Conservation (phyloP, 2,329 filamentous ascomycete genomes). For the Neoascochyta sp. region DNA sequence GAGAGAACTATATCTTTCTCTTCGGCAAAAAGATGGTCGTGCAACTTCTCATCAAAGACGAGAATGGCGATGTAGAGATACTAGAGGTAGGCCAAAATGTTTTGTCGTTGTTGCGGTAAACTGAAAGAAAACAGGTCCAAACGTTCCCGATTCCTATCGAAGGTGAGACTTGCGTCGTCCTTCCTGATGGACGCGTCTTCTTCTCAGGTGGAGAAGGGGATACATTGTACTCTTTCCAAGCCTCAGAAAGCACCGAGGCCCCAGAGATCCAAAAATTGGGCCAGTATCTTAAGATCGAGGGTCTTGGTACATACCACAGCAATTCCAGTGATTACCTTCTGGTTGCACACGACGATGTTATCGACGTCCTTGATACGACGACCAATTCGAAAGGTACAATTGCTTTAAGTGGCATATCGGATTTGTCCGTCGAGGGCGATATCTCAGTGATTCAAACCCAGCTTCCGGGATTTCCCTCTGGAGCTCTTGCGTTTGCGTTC, state of each 20-base stretch:
- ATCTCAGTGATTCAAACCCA: constrained; percentile 22
- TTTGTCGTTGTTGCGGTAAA: background rate
- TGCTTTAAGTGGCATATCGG: constrained; percentile 17
- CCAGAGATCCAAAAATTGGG: constrained; percentile 15
- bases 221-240: constrained; percentile 30
- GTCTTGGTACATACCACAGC: constrained; percentile 20
- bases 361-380: constrained; percentile 22
- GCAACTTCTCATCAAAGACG: constrained; percentile 19
- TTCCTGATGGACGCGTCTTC: constrained; percentile 18
- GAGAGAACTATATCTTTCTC: constrained; percentile 25
- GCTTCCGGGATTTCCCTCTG: constrained; percentile 10
- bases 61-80: constrained; percentile 15
- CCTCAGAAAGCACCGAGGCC: constrained; percentile 15
- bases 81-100: constrained; percentile 15
- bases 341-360: constrained; percentile 20
- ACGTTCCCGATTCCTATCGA: constrained; percentile 28
- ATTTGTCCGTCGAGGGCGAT: constrained; percentile 26
- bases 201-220: constrained; percentile 25
- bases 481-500: constrained; percentile 24
- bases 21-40: constrained; percentile 32
- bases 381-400: constrained; percentile 16
- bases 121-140: constrained; percentile 20
- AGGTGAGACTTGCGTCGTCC: constrained; percentile 22
- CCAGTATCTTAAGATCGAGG: constrained; percentile 17
- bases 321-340: constrained; percentile 19